Base-by-base conservation (phyloP, 768 basidiomycete species). In the Cystofilobasidium macerans region DNA sequence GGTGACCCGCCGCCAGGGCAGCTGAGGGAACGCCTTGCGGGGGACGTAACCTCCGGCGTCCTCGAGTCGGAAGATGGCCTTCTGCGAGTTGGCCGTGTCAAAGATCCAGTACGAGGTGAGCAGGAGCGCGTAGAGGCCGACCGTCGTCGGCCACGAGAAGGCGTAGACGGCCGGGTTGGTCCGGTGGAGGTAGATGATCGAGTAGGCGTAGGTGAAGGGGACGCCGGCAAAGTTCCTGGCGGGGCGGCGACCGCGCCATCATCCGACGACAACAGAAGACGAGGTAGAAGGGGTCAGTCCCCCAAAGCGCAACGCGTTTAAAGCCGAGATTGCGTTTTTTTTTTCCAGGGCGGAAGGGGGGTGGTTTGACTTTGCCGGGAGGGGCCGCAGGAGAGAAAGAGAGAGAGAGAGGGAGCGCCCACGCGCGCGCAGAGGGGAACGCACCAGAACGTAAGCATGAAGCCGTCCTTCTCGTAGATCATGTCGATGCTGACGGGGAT, bases 401-500 rank as follows among this genome's bases (percentile, higher is more conserved):
- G 24, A 22, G 14, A 18, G 35, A 18, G 30, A 35, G 42, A 14
- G 35, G 40, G 20, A 12, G 26, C 9, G 36, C 7, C 24, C 40
- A 8, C 30, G 20, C 35, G 28, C 32, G 75, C 72, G 20, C 13
- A 11, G 45, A 61, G 42, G 45, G 13, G 16, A n/a, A 16, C 45
- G 47, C 32, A 62, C 93, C 93, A 95, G 80, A 97, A 97, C 74
- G 95, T 95, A 70, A 97, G 86, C 83, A 97, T 86, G 81, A 93
- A 97, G 35, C 93, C 80, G 69, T 78, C 87, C 82, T 99, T 99
- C 74, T 99, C 94, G 72, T 94, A 89, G 80, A 86, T 95, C 90
- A 99, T 99, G 72, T 97, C 95, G 94, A 95, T 98, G 2, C 91
- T 93, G 76, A 94, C 89, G 8, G 90, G 89, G 69, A 93, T 91